A percentile compares a stretch with the other conserved stretches of the same genome.
Evolutionary conservation across 257 asterid genomes (phyloP).

Genomic region (Rhazya stricta): DNA sequence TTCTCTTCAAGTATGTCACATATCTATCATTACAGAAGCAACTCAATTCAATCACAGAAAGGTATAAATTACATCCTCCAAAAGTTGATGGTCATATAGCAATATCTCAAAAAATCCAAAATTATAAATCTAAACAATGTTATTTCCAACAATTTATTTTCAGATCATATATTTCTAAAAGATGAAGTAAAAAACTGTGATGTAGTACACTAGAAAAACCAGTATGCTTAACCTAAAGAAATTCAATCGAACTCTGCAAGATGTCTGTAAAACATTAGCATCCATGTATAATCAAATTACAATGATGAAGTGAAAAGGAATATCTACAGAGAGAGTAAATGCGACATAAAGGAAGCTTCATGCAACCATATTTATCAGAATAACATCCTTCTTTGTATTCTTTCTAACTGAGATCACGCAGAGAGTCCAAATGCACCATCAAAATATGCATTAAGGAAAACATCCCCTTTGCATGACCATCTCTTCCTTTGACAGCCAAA

Average conservation of each 20-base stretch:
- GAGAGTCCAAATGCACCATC: background rate
- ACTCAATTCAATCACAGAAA: conserved; percentile 10
- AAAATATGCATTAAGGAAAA: background rate
- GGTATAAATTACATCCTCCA: background rate
- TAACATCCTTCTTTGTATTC: background rate
- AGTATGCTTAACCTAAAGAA: background rate
- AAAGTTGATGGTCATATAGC: background rate
- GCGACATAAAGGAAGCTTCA: background rate
- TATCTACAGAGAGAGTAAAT: background rate
- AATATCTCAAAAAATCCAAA: background rate
- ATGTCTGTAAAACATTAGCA: background rate
- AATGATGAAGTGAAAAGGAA: background rate
- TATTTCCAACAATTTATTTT: background rate
- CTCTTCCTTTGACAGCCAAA: background rate
- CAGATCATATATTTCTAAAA: background rate
- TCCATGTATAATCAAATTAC: background rate
- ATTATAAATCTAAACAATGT: background rate
- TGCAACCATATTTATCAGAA: background rate
- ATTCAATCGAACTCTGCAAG: background rate
- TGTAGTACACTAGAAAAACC: background rate
- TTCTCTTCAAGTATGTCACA: conserved; percentile 89
- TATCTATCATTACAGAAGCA: conserved; percentile 41
- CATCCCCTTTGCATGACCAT: background rate
- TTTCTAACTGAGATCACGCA: background rate
- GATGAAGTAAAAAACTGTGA: background rate